A percentile compares a stretch with the other conserved stretches of the same genome.
Conservation (phyloP, 1,139 yeast species). For the Lodderomyces metapsilosis region DNA sequence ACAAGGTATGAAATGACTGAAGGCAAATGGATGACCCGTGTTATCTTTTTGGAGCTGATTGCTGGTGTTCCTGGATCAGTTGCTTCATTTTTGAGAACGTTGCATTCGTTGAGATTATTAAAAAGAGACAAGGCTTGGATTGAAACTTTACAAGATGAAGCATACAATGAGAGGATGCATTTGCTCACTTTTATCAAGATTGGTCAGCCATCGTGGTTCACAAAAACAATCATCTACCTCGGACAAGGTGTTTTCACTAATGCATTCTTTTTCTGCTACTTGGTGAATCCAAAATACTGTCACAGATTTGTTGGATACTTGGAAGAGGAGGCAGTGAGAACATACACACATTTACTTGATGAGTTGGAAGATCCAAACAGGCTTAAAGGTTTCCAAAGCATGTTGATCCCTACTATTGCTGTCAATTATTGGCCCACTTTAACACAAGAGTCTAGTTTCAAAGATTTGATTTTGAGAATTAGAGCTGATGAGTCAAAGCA, state of each 20-base stretch:
- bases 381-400: constrained; percentile 47
- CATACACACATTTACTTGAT: constrained; percentile 61
- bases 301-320: constrained; percentile 78
- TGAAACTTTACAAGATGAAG: constrained; percentile 72
- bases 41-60: constrained; percentile 66
- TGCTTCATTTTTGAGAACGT: constrained; percentile 67
- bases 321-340: constrained; percentile 76
- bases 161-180: constrained; percentile 80
- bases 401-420: constrained; percentile 57
- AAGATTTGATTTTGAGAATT: constrained; percentile 58
- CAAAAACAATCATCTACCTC: constrained; percentile 52
- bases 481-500: constrained; percentile 72
- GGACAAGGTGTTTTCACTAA: constrained; percentile 77
- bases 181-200: constrained; percentile 66
- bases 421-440: constrained; percentile 60
- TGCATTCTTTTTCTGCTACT: constrained; percentile 59
- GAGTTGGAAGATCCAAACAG: constrained; percentile 53
- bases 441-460: constrained; percentile 49
- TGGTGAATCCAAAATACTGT: constrained; percentile 61
- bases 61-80: constrained; percentile 84
- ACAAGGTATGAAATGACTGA: constrained; percentile 58
- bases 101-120: constrained; percentile 59
- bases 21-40: constrained; percentile 65
- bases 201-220: constrained; percentile 63
- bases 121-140: constrained; percentile 75